Base-by-base conservation (phyloP, 1,139 yeast genomes). In the Meyerozyma guilliermondii region DNA sequence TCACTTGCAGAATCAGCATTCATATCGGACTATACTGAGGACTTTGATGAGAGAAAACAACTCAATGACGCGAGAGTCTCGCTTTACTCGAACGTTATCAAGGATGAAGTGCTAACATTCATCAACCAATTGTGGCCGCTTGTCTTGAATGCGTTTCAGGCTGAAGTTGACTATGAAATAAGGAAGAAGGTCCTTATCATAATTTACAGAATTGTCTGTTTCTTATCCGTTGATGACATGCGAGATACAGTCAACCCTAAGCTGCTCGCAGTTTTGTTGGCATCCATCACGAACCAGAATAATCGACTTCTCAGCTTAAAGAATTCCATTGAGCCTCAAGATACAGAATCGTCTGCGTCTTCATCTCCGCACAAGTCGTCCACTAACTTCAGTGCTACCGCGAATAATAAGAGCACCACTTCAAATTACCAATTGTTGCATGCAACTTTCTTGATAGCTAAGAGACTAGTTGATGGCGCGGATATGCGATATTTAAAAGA, bases 221-320 rank as follows among this genome's bases (percentile, higher is more conserved):
- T 71, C 40, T 50, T 51, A 11, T 23, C 41, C n/a, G 43, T 41
- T 5, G 14, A 50, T 39, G 43, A 52, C 2, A 47, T 46, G 5
- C 44, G 35, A 3, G 49, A 50, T 2, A 63, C 58, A 17, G 50
- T 59, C 17, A 41, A 44, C 1, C 49, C 48, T n/a, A 62, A 56
- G 9, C 42, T 53, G 13, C 62, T 82, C 1, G 63, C 77, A 2
- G 71, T 71, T 10, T 59, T 87, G 17, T 63, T 87, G 36, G 85
- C 88, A 3, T 79, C 95, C 0, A 77, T 87, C n/a, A 71, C 87
- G 5, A 80, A 85, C 14, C 92, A 84, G 48, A 71, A 76, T 29
- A 74, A 18, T 16, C 27, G 35, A 16, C 40, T 38, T 3, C 39
- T 38, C 36, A 31, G 14, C 4, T 16, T n/a, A 6, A 39, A 26